Evolutionary conservation across 2,329 filamentous ascomycete species (phyloP).

Genomic region (Leptoxyphium fumago): DNA sequence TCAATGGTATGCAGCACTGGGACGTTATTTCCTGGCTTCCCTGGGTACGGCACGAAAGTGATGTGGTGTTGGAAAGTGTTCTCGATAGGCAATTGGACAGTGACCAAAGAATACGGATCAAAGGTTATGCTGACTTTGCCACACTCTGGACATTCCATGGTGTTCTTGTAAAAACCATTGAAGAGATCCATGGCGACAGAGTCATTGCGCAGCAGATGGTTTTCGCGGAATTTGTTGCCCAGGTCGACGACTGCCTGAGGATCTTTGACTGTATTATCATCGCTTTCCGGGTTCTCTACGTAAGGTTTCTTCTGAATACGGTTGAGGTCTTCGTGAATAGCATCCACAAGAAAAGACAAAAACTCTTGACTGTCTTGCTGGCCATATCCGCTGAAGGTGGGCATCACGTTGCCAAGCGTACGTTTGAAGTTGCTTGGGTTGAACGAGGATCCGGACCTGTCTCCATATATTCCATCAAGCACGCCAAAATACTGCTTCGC

Average conservation of each 20-base stretch:
- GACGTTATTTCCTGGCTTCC: slow-evolving; percentile 21
- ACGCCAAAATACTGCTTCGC: slow-evolving; percentile 71
- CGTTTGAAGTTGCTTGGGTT: slow-evolving; percentile 71
- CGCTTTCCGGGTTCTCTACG: slow-evolving; percentile 93
- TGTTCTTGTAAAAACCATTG: slow-evolving; percentile 97
- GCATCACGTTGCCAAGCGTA: slow-evolving; percentile 64
- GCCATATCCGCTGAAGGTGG: slow-evolving; percentile 81
- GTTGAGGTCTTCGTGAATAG: slow-evolving; percentile 87
- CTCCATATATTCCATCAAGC: slow-evolving; percentile 63
- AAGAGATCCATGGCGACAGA: slow-evolving; percentile 93
- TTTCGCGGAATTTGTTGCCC: slow-evolving; percentile 78
- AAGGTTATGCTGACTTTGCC: slow-evolving; percentile 97
- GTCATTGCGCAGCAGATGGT: slow-evolving; percentile 83
- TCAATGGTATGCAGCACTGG: slow-evolving; percentile 66
- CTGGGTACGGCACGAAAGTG: slow-evolving; percentile 63
- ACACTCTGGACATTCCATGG: slow-evolving; percentile 78
- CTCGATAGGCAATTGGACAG: slow-evolving; percentile 76
- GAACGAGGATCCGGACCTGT: slow-evolving; percentile 50
- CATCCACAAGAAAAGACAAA: slow-evolving; percentile 84
- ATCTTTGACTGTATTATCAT: slow-evolving; percentile 85
- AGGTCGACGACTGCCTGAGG: slow-evolving; percentile 66
- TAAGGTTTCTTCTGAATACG: slow-evolving; percentile 92
- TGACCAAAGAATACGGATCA: slow-evolving; percentile 91
- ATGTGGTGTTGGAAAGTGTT: slow-evolving; percentile 64
- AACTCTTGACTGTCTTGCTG: slow-evolving; percentile 98